Evolutionary conservation across 2,329 filamentous ascomycete species (phyloP), one percentile per base, ranked within the genome.

Genomic region (Monilinia fructicola): DNA sequence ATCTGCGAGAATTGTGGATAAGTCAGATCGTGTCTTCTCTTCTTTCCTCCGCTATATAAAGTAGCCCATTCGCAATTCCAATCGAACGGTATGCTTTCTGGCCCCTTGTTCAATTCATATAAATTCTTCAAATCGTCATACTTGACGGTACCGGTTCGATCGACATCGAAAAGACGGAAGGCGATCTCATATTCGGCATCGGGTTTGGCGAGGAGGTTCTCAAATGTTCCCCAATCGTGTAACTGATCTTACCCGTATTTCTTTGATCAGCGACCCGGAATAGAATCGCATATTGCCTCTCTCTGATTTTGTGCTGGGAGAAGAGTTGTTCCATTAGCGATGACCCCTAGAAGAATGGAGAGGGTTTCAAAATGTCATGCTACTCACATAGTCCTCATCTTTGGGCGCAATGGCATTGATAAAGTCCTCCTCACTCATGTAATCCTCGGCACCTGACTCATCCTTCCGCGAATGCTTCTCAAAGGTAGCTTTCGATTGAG

Each of bases 131-230:
- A 93, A 74, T 93, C 87, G 50, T 96, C 90, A 76, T 94, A 97
- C 78, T 93, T 94, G 75, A 99, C 92, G 59, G 85, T 85, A 69
- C 95, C 95, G 26, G 87, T 90, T 69, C 91, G 87, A 62, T 94
- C 88, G 73, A 92, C 85, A 76, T 98, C 94, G 79, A 99, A 99
- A 65, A 99, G 85, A 74, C 95, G 91, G 81, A 98, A 99, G 21
- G 95, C 94, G 74, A 99, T 97, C 79, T 98, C 93, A 81, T 99
- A 99, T 81, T 99, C 95, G 78, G 95, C 95, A 76, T 98, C 95
- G 69, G 95, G 91, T 81, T 97, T 98, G 73, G 85, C 84, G 67
- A 99, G 88, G 70, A 99, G 86, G 81, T 96, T 96, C 81, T 97
- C 92, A 79, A 98, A 99, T 71, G 90, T 90, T 56, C 86, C 88